phyloP scores from a whole-genome alignment of 1,284 basidiomycete species.

The Vanrija sp. region DNA sequence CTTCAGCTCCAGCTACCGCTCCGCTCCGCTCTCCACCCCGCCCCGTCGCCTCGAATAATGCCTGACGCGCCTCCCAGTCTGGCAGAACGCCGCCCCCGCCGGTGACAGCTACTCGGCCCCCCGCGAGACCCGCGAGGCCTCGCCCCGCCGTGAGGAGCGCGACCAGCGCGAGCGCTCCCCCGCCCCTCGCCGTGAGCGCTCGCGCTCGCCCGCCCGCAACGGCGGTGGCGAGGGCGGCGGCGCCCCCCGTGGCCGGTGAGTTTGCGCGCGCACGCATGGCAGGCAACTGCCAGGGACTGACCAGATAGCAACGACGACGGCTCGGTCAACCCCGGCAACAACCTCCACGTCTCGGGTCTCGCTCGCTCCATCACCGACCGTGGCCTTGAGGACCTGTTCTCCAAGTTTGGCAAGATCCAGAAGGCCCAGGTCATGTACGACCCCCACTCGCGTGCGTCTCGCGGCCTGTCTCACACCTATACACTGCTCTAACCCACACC shows the following conservation, averaged over 20 bases:
- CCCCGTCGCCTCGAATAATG: conserved; percentile 12
- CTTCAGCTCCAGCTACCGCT: conserved; percentile 8
- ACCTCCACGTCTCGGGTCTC: conserved; percentile 89
- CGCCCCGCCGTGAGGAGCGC: conserved; percentile 27
- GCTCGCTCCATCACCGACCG: conserved; percentile 74
- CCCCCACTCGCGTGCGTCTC: conserved; percentile 72
- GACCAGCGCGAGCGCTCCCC: conserved; percentile 12
- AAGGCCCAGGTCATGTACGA: conserved; percentile 94
- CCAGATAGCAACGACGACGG: conserved; percentile 44
- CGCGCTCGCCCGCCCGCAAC: conserved; percentile 30
- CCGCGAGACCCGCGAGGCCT: conserved; percentile 11
- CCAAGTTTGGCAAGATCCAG: conserved; percentile 78
- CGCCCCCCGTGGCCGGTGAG: conserved; percentile 20
- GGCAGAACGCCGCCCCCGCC: conserved; percentile 35
- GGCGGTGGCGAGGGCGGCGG: conserved; percentile 15
- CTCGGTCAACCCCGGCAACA: conserved; percentile 83
- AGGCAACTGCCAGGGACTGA: neutral
- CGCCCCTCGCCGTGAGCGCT: conserved; percentile 26
- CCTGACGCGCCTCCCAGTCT: conserved; percentile 30
- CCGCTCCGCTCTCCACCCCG: conserved; percentile 6
- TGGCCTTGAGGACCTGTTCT: conserved; percentile 81
- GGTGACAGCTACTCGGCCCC: conserved; percentile 19
- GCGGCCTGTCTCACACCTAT: neutral
- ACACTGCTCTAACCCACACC: neutral
- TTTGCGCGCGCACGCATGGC: neutral